Conservation (phyloP, 805 yeast genomes). For the Yamadazyma sp. region DNA sequence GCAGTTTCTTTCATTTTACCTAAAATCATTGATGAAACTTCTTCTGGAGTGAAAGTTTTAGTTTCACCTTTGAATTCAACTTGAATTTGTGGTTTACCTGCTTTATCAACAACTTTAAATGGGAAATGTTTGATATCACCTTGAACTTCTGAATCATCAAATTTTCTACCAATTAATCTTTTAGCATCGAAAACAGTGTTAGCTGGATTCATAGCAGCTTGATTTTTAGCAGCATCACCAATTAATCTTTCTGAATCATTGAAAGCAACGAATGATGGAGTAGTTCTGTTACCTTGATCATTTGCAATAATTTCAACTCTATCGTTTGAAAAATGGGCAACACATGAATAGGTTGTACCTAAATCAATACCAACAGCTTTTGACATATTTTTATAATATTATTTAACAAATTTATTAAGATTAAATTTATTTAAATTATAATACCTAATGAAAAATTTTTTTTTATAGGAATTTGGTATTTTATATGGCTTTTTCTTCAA, state of each 20-base stretch:
- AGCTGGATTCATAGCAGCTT: constrained; percentile 90
- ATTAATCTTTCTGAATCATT: constrained; percentile 90
- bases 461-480: too few relatives aligned
- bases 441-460: neutral
- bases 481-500: too few relatives aligned
- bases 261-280: constrained; percentile 95
- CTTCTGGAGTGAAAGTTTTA: constrained; percentile 91
- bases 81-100: constrained; percentile 77
- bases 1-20: constrained; percentile 90
- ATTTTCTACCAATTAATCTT: constrained; percentile 92
- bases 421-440: too few relatives aligned
- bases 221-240: constrained; percentile 98
- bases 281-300: constrained; percentile 98
- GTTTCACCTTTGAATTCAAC: constrained; percentile 86
- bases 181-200: constrained; percentile 93
- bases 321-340: constrained; percentile 89
- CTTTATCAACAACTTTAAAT: constrained; percentile 73
- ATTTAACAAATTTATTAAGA: too few relatives aligned
- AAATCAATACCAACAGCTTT: constrained; percentile 87
- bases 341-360: constrained; percentile 94
- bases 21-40: constrained; percentile 89
- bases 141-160: constrained; percentile 75
- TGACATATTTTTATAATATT: constrained; percentile 33
- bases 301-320: constrained; percentile 95
- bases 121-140: constrained; percentile 66